Evolutionary conservation across 148 eudicot species (phyloP), one percentile per base, ranked within the genome.

Genomic region (Amaranthus hypochondriacus): DNA sequence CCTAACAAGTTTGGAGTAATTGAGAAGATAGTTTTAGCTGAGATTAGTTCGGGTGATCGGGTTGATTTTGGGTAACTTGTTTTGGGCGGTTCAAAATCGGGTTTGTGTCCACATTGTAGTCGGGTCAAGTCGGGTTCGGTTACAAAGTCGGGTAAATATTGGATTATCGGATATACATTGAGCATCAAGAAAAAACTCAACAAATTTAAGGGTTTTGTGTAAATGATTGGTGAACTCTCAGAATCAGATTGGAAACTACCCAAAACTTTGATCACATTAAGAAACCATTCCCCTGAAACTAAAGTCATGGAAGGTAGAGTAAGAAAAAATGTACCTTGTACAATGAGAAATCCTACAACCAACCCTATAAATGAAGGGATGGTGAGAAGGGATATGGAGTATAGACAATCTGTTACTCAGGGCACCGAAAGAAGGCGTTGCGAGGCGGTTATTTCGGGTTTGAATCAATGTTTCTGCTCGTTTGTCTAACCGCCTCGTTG

Each of bases 401-500:
- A 61, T 51, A 49, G 12, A 8, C 55, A 68, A 28, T 70, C 76
- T 2, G 58, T 80, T 64, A 43, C 75, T 5, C 15, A 59, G 12
- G 63, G 18, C 9, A 53, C 13, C 4, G 63, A 9, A 77, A 74
- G 73, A 71, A 71, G 76, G 68, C 78, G 28, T n/a, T 60, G 56
- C 61, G 75, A 57, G 70, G 75, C 18, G 74, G 86, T 21, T 89
- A 86, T 68, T 92, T 86, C 78, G 84, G 92, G 62, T 46, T 85
- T 42, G 97, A 91, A 79, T 89, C 94, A 2, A 44, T 88, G 86
- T 15, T 89, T 39, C 48, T 91, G 65, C 90, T 93, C 6, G 48
- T 85, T 4, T 82, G 97, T 55, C 79, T 93, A 2, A 77, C 97
- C 0, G 95, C 89, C 8, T 88, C 95, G 52, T 74, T 93, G 61